These are phyloP conservation scores for Yamadazyma atmosphaerica DNA, from an alignment of 1,139 yeast species.

Conservation along the genomic window DNA sequence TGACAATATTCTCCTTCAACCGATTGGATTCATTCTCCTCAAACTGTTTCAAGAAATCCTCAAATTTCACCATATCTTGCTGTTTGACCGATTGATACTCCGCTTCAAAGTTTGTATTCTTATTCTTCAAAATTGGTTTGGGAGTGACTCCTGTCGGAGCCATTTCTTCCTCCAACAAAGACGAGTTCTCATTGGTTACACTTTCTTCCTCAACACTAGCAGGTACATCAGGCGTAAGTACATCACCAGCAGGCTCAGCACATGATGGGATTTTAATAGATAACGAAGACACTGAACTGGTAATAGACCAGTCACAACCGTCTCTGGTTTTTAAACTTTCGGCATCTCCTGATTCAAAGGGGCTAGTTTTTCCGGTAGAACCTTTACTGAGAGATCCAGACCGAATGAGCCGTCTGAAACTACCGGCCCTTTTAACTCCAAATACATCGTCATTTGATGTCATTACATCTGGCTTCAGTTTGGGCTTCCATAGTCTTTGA, in stretches of 20 bases:
- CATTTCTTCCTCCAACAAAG: too few species aligned
- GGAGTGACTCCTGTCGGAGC: not conserved
- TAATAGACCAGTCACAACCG: not conserved
- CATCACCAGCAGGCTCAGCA: too few species aligned
- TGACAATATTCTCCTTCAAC: not conserved
- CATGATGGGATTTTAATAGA: not conserved
- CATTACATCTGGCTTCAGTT: not conserved
- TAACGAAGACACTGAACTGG: not conserved
- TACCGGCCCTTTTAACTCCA: not conserved
- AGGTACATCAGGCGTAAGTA: too few species aligned
- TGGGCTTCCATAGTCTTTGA: not conserved
- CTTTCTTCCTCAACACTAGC: too few species aligned
- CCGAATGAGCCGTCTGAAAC: not conserved
- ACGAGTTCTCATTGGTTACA: too few species aligned
- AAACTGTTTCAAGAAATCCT: constrained; percentile 13
- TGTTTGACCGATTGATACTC: constrained; percentile 11
- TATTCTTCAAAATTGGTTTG: constrained; percentile 18
- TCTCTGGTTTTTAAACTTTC: not conserved
- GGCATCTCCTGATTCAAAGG: too few species aligned
- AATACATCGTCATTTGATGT: not conserved
- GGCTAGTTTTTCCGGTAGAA: not conserved
- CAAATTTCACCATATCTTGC: constrained; percentile 12
- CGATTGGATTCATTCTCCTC: constrained; percentile 7
- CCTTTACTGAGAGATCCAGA: not conserved
- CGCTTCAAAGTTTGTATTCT: constrained; percentile 10